Evolutionary conservation across 495 filamentous ascomycete species (phyloP).

Genomic region (Tetracladium setigerum): DNA sequence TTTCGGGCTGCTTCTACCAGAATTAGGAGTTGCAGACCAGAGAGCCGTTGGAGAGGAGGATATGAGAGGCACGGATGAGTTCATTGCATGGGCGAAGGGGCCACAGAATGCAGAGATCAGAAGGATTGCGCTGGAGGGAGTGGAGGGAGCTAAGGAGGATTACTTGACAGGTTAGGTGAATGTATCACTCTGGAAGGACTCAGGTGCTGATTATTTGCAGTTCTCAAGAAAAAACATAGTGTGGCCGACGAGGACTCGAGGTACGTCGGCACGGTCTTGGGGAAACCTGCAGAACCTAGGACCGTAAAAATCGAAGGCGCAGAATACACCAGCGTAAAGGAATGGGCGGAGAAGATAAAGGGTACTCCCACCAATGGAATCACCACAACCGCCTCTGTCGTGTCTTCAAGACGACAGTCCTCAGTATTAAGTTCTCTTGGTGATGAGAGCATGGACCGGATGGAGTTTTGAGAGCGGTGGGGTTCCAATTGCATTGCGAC

Average conservation of each 20-base stretch:
- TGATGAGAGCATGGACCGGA: slow-evolving; percentile 21
- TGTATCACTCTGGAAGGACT: neutral
- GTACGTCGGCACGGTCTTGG: slow-evolving; percentile 72
- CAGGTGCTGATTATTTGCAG: slow-evolving; percentile 22
- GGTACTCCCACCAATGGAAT: slow-evolving; percentile 15
- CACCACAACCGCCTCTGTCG: neutral
- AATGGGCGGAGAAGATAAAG: slow-evolving; percentile 46
- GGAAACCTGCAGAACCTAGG: slow-evolving; percentile 58
- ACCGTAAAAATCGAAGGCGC: slow-evolving; percentile 67
- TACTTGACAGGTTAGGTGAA: slow-evolving; percentile 52
- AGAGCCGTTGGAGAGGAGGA: slow-evolving; percentile 52
- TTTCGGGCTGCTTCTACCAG: slow-evolving; percentile 59
- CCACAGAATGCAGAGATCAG: slow-evolving; percentile 63
- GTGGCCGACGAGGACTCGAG: slow-evolving; percentile 76
- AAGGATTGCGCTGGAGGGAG: slow-evolving; percentile 48
- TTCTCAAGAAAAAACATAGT: slow-evolving; percentile 77
- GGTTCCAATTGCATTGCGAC: slow-evolving; percentile 15
- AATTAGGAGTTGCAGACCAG: slow-evolving; percentile 34
- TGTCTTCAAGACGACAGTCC: slow-evolving; percentile 36
- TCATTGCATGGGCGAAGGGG: slow-evolving; percentile 67
- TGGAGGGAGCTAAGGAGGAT: slow-evolving; percentile 52
- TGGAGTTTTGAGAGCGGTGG: slow-evolving; percentile 15
- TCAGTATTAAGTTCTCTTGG: slow-evolving; percentile 45
- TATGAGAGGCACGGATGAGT: slow-evolving; percentile 60
- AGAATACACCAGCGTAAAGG: slow-evolving; percentile 51